Evolutionary conservation across 345 rosid genomes (phyloP).

Genomic region (Microthlaspi erraticum): DNA sequence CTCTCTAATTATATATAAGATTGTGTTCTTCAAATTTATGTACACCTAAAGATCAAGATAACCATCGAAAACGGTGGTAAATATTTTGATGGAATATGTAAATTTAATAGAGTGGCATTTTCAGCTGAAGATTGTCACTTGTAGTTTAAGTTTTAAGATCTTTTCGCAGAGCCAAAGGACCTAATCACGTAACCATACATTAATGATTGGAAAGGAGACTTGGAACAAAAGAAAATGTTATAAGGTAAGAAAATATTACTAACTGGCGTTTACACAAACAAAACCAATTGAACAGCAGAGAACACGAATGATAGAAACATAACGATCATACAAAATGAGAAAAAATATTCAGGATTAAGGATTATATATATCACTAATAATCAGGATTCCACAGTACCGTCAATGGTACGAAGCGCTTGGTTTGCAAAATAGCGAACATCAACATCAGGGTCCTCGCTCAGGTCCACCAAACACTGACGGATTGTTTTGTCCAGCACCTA

Average conservation of each 20-base stretch:
- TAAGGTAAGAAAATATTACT: constrained; percentile 23
- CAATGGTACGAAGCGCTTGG: constrained; percentile 80
- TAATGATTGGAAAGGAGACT: too few relatives aligned
- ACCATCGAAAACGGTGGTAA: too few relatives aligned
- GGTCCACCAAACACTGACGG: constrained; percentile 82
- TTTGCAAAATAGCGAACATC: constrained; percentile 90
- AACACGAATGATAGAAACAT: constrained; percentile 16
- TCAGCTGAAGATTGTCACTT: too few relatives aligned
- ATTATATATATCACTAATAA: not conserved
- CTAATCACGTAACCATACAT: too few relatives aligned
- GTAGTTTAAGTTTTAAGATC: too few relatives aligned
- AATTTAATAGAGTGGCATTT: too few relatives aligned
- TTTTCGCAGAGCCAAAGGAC: too few relatives aligned
- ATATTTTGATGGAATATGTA: too few relatives aligned
- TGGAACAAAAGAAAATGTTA: not conserved
- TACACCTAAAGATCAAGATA: too few relatives aligned
- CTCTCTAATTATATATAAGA: too few relatives aligned
- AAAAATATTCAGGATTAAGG: constrained; percentile 23
- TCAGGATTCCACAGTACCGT: constrained; percentile 39
- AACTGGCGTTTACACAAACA: constrained; percentile 27
- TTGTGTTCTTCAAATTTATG: too few relatives aligned
- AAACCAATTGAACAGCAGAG: constrained; percentile 9
- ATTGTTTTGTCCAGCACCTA: constrained; percentile 91
- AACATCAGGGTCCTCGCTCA: constrained; percentile 94
- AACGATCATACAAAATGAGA: constrained; percentile 11